Conservation (phyloP, 2,329 filamentous ascomycete species). For the Alternaria novae-zelandiae region DNA sequence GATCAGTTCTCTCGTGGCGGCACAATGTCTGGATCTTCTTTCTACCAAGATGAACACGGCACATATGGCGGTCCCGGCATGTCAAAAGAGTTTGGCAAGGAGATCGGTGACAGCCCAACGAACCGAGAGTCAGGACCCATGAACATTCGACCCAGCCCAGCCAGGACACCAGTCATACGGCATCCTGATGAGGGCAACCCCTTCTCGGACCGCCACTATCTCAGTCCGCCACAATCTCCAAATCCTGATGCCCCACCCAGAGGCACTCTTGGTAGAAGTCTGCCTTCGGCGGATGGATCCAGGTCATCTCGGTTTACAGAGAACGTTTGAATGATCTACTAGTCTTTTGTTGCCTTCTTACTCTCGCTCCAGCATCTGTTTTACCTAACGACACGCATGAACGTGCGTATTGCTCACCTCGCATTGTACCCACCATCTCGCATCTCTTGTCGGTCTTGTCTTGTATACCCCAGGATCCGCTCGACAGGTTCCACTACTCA, state of each 20-base stretch:
- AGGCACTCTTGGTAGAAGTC: constrained; percentile 51
- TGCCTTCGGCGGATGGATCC: constrained; percentile 54
- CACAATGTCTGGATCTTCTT: constrained; percentile 49
- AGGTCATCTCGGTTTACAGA: constrained; percentile 56
- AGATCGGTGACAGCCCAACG: constrained; percentile 30
- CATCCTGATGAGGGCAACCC: constrained; percentile 45
- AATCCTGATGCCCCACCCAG: constrained; percentile 36
- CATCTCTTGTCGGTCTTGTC: constrained; percentile 13
- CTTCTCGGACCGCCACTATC: constrained; percentile 27
- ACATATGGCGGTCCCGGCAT: constrained; percentile 45
- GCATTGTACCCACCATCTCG: constrained; percentile 12
- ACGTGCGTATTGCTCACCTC: constrained; percentile 28
- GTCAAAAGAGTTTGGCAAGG: constrained; percentile 36
- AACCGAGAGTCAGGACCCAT: constrained; percentile 31
- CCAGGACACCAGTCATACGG: constrained; percentile 66
- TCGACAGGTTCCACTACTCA: constrained; percentile 13
- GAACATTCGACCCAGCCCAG: constrained; percentile 62
- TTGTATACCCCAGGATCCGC: constrained; percentile 31
- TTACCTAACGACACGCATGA: constrained; percentile 34
- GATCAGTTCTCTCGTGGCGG: constrained; percentile 42
- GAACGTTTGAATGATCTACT: constrained; percentile 48
- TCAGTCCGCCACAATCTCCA: constrained; percentile 50
- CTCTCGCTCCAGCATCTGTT: constrained; percentile 28
- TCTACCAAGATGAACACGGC: constrained; percentile 54
- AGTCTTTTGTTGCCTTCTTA: constrained; percentile 23